Base-by-base conservation (phyloP, 2,329 filamentous ascomycete species). In the Knufia petricola region DNA sequence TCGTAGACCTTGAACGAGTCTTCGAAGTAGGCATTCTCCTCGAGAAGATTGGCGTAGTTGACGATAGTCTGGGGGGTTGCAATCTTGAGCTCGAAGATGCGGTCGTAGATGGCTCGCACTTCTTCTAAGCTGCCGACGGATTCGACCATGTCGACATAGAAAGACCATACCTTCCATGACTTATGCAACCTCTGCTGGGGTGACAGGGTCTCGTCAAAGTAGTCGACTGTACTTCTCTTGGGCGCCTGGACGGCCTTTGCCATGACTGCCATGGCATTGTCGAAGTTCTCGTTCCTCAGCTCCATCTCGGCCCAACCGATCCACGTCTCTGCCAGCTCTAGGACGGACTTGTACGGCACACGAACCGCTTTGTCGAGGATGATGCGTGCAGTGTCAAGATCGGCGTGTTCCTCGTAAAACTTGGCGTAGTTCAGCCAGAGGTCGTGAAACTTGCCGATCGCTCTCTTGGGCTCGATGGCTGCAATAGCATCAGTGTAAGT, bases 281-380 rank as follows among this genome's bases (percentile, higher is more conserved):
- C 89, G 56, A 96, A 95, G 62, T 96, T 94, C 61, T 96, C 89
- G 60, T 88, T 88, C 42, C 92, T 84, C 42, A 98, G 75, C 65
- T 98, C 92, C 85, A 98, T 87, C 67, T 98, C 90, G 1, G 94
- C 90, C 90, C 92, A 98, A 68, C 95, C 88, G 55, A 94, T 94
- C 92, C 92, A 98, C 77, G 92, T 94, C 61, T 98, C 92, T 17
- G 92, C 92, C 50, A 98, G 75, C 66, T 98, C 92, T 24, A 85
- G 82, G n/a, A 98, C 90, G 0, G 89, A 94, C 63, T 95, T 96
- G 74, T 94, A 98, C 0, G 90, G 89, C 1, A 98, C 92, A 63
- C 95, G 96, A 62, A 95, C 86, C 12, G 90, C 90, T 68, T 96
- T 98, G 65, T 96, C 90, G 78, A 96, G 85, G 60, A 98, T 96